phyloP scores from a whole-genome alignment of 2,329 filamentous ascomycete species.

The Pseudogymnoascus sp. region DNA sequence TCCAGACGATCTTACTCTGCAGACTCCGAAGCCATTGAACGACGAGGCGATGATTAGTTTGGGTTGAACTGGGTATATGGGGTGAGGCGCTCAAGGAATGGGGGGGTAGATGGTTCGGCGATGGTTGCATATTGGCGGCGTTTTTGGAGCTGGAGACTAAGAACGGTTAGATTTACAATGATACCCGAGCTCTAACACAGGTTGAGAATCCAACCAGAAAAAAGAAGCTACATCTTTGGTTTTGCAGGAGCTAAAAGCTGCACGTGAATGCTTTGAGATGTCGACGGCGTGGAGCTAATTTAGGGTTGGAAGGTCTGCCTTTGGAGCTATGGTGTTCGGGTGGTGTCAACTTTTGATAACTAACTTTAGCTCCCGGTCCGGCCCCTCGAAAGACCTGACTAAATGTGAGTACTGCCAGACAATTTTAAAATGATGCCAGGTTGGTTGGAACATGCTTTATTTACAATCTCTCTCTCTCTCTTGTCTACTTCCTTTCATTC shows the following conservation, averaged over 20 bases:
- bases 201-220: slow-evolving; percentile 1
- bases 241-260: background rate
- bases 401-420: background rate
- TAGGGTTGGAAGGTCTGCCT: background rate
- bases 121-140: background rate
- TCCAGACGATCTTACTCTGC: background rate
- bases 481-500: background rate
- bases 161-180: slow-evolving; percentile 5
- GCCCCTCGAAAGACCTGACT: background rate
- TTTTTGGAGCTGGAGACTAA: slow-evolving; percentile 7
- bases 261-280: slow-evolving; percentile 1
- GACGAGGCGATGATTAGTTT: background rate
- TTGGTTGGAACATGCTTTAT: background rate
- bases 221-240: background rate
- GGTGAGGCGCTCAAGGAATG: background rate
- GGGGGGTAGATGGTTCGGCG: background rate
- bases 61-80: slow-evolving; percentile 3
- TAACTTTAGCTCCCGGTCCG: background rate
- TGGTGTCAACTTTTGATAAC: background rate
- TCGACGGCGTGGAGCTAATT: slow-evolving; percentile 1
- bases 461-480: background rate
- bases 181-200: slow-evolving; percentile 7
- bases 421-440: background rate
- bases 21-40: slow-evolving; percentile 9
- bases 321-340: background rate